Base-by-base conservation (phyloP, 345 rosid genomes). In the Gossypium australe region DNA sequence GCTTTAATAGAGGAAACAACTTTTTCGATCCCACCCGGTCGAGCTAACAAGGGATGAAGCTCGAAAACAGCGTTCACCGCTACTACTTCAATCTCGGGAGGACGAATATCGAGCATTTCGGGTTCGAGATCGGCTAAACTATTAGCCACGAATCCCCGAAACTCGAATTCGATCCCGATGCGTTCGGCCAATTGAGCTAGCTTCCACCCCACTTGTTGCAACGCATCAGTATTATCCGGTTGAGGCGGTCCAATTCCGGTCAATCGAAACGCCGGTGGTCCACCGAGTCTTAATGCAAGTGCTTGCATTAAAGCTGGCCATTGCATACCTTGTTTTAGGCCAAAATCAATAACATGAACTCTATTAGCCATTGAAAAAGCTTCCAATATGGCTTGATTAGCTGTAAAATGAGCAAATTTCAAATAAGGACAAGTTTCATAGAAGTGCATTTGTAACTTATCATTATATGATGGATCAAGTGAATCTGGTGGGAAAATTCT, bases 221-320 rank as follows among this genome's bases (percentile, higher is more conserved):
- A 76, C 9, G 85, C 79, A 47, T 90, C 94, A 4, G 85, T 61
- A 78, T 86, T 83, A 51, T 87, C 89, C 14, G 86, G 86, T 69
- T 85, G 82, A 11, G 93, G 94, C 18, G 89, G 89, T 2, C 97
- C 97, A n/a, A 94, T 89, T 10, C 97, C 97, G 11, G 98, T 94
- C 49, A 94, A 81, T 59, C 93, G 89, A 68, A 94, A 92, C 12
- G 85, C 81, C 0, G 98, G 97, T 10, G 98, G 92, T 2, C 97
- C 98, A 6, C 88, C 87, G 1, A 90, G 93, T 5, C 98, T 83
- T 2, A 88, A 78, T 2, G 98, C 97, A 5, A 94, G 86, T n/a
- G 98, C 98, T 79, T 94, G 98, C 86, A 94, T 88, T 9, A 94
- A 79, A 10, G 97, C 97, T 57, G 98, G 97, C 98, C 97, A 94